Evolutionary conservation across 805 yeast genomes (phyloP).

Genomic region (Teunomyces kruisii): DNA sequence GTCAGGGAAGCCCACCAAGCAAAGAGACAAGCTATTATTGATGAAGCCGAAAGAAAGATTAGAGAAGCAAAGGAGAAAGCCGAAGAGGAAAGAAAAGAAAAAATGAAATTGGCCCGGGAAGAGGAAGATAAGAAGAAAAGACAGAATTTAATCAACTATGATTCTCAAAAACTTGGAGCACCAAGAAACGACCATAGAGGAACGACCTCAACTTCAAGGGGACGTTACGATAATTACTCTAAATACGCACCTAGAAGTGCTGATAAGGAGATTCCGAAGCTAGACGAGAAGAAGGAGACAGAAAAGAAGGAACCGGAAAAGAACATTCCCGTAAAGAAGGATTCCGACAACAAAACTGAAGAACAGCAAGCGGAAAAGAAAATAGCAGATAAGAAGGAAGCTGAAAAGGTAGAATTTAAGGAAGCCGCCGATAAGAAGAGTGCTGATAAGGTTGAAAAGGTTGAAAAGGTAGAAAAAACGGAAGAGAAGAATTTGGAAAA

Average conservation of each 20-base stretch:
- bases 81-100: conserved; percentile 10
- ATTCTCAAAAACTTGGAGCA: conserved; percentile 9
- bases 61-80: conserved; percentile 15
- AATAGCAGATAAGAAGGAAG: background rate
- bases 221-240: conserved; percentile 34
- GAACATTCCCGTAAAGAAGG: background rate
- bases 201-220: conserved; percentile 14
- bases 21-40: conserved; percentile 22
- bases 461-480: conserved; percentile 6
- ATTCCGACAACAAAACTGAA: background rate
- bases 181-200: conserved; percentile 11
- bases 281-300: conserved; percentile 8
- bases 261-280: background rate
- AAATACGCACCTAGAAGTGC: conserved; percentile 14
- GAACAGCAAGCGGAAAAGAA: background rate
- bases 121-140: conserved; percentile 11
- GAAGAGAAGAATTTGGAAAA: conserved; percentile 12
- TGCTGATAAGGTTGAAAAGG: background rate
- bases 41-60: conserved; percentile 12
- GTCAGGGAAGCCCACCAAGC: conserved; percentile 29
- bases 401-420: conserved; percentile 1
- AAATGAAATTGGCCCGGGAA: conserved; percentile 2
- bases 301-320: conserved; percentile 1
- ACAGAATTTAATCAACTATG: conserved; percentile 10
- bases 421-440: background rate